Evolutionary conservation across 2,329 filamentous ascomycete genomes (phyloP), one percentile per base, ranked within the genome.

Genomic region (Hypoxylon sp.): DNA sequence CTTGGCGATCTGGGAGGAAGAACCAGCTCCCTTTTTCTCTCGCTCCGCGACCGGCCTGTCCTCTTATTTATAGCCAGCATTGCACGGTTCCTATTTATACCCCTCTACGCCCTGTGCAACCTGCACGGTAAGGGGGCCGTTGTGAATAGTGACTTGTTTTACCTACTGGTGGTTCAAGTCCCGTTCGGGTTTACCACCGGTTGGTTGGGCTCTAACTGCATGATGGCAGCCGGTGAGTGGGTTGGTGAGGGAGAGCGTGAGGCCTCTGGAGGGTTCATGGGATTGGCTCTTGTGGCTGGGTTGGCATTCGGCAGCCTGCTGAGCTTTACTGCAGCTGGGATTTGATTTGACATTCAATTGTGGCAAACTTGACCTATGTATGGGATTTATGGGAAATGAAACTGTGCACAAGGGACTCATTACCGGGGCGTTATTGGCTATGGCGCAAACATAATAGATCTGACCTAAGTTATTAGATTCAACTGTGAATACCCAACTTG

Each of bases 241-340:
- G 92, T 97, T 1, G 86, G 87, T 3, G 83, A 87, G 1, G 84
- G 87, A 7, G 93, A 99, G 75, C 80, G 89, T 23, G 91, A 96
- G 74, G 92, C 91, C 4, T 87, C 91, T 0, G 94, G 93, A 35
- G 91, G 89, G 1, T 97, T 97, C 69, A 97, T 99, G 94, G 88
- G 89, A 3, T 71, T 97, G 57, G 91, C 88, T 69, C 81, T 97
- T n/a, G 90, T 97, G 12, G 84, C 82, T 4, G 94, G 94, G 0
- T 73, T 97, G 71, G 83, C 91, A 2, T 78, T 80, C 16, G 94
- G 94, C n/a, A 97, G 93, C 73, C 71, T 97, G 63, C 71, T 95
- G 68, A 97, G 92, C 69, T 99, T 97, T 71, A 78, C 85, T 7
- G 83, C 84, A 56, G 81, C 86, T 0, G 76, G 75, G 4, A 69